These are phyloP conservation scores for Penicillium sp. DNA, from an alignment of 2,329 filamentous ascomycete species.

Conservation along the genomic window DNA sequence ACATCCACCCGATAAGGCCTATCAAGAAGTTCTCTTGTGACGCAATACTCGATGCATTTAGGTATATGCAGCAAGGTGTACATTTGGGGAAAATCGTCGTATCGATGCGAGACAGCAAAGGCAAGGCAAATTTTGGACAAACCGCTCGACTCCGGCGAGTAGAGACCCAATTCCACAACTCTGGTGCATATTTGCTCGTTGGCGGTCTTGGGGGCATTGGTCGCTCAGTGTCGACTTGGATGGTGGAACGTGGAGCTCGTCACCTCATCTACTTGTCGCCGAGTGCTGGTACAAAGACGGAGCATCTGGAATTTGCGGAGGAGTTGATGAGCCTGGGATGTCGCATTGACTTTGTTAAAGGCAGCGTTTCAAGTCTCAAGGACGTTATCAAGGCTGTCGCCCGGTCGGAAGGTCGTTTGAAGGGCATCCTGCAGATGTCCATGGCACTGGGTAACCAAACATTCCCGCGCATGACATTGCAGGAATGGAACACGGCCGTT, in stretches of 20 bases:
- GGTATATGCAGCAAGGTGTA: slow-evolving; percentile 47
- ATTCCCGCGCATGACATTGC: slow-evolving; percentile 12
- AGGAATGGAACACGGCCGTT: slow-evolving; percentile 17
- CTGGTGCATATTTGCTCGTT: slow-evolving; percentile 37
- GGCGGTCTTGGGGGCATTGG: slow-evolving; percentile 50
- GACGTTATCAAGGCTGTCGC: slow-evolving; percentile 24
- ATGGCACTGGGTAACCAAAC: slow-evolving; percentile 29
- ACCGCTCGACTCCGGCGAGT: neutral
- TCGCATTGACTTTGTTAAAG: slow-evolving; percentile 18
- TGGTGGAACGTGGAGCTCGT: slow-evolving; percentile 40
- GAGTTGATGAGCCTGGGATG: slow-evolving; percentile 31
- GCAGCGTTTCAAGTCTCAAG: slow-evolving; percentile 21
- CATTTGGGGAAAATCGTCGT: slow-evolving; percentile 53
- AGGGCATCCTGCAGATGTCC: slow-evolving; percentile 30
- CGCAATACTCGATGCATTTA: slow-evolving; percentile 45
- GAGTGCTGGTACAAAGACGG: slow-evolving; percentile 22
- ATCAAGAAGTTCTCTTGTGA: slow-evolving; percentile 26
- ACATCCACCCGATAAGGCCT: slow-evolving; percentile 23
- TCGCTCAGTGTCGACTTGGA: slow-evolving; percentile 37
- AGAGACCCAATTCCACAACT: neutral
- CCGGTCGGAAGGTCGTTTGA: slow-evolving; percentile 14
- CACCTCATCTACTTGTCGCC: slow-evolving; percentile 43
- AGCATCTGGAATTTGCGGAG: slow-evolving; percentile 22
- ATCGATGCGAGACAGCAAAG: slow-evolving; percentile 5
- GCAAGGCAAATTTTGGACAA: neutral